Evolutionary conservation across 306 rosid species (phyloP).

Genomic region (Echinosophora koreensis): DNA sequence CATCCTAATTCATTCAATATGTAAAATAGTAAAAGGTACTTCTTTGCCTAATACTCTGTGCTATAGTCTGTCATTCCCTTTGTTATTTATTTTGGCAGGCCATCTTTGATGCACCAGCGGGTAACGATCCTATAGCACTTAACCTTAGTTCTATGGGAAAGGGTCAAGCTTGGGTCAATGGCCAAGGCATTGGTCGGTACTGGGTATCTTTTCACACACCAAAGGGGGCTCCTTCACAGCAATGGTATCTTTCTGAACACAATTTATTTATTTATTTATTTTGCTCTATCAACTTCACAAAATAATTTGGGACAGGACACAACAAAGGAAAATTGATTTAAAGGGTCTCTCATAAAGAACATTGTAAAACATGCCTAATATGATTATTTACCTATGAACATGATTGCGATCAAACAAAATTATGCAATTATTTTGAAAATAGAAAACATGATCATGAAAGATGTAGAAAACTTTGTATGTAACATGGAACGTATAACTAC

Average conservation of each 20-base stretch:
- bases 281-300: not conserved
- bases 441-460: not conserved
- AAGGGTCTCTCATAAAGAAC: not conserved
- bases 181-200: constrained; percentile 79
- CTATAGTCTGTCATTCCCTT: not conserved
- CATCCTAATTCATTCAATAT: too few relatives aligned
- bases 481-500: not conserved
- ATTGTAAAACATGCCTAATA: too few relatives aligned
- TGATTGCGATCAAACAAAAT: not conserved
- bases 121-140: constrained; percentile 68
- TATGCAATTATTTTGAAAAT: too few relatives aligned
- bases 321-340: not conserved
- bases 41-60: not conserved
- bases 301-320: not conserved
- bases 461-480: not conserved
- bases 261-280: not conserved
- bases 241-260: constrained; percentile 58
- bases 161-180: constrained; percentile 83
- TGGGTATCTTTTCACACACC: constrained; percentile 83
- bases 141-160: constrained; percentile 92
- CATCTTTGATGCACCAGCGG: constrained; percentile 72
- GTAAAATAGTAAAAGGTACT: not conserved
- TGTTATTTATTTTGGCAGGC: constrained; percentile 56
- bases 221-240: constrained; percentile 78
- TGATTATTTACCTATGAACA: too few relatives aligned